Evolutionary conservation across 306 rosid species (phyloP).

Genomic region (Glycine soja): DNA sequence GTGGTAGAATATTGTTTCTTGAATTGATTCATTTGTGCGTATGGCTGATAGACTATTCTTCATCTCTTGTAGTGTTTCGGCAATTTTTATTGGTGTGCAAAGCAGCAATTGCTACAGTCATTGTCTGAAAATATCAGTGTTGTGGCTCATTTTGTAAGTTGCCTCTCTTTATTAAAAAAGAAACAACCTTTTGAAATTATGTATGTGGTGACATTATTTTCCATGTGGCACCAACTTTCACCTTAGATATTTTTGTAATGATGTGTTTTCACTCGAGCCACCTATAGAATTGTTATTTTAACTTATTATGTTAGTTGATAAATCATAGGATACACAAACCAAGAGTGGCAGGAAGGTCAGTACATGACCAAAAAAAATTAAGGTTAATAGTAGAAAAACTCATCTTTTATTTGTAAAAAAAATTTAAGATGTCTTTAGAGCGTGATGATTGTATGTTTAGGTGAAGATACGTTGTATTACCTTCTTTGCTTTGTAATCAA

Average conservation of each 20-base stretch:
- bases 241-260: slow-evolving; percentile 11
- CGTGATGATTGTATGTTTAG: too few relatives aligned
- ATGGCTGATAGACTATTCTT: slow-evolving; percentile 40
- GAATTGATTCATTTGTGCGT: slow-evolving; percentile 26
- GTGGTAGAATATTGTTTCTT: slow-evolving; percentile 14
- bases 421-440: too few relatives aligned
- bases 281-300: neutral
- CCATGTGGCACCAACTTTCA: slow-evolving; percentile 27
- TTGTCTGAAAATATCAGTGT: too few relatives aligned
- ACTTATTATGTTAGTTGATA: slow-evolving; percentile 21
- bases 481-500: too few relatives aligned
- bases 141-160: slow-evolving; percentile 83
- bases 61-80: slow-evolving; percentile 70
- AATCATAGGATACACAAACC: slow-evolving; percentile 32
- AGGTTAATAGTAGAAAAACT: too few relatives aligned
- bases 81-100: slow-evolving; percentile 79
- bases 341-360: slow-evolving; percentile 12
- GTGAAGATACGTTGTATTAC: too few relatives aligned
- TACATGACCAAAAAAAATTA: slow-evolving; percentile 12
- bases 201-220: neutral
- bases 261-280: neutral
- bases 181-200: slow-evolving; percentile 4
- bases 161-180: slow-evolving; percentile 8
- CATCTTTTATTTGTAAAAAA: too few relatives aligned
- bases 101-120: slow-evolving; percentile 64